Conservation (phyloP, 345 rosid genomes). For the Arabidopsis suecica region DNA sequence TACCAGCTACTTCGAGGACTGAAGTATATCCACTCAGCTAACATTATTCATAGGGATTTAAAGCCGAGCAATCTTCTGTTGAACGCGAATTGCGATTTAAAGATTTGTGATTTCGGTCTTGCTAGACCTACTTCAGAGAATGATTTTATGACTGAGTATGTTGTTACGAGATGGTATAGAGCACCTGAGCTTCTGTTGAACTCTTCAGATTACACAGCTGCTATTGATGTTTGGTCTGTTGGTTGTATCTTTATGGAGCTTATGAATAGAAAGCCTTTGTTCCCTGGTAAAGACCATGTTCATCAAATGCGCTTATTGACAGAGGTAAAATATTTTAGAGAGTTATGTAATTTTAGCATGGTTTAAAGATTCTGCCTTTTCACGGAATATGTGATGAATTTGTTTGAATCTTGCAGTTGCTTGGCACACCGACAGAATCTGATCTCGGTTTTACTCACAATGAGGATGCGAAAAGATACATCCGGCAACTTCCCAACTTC, state of each 20-base stretch:
- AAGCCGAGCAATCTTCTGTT: constrained; percentile 92
- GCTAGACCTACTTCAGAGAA: constrained; percentile 91
- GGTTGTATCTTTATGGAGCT: constrained; percentile 99
- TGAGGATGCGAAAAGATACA: constrained; percentile 89
- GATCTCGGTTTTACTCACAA: constrained; percentile 87
- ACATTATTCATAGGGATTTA: constrained; percentile 90
- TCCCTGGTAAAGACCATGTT: constrained; percentile 93
- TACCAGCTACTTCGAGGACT: constrained; percentile 95
- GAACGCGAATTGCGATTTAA: constrained; percentile 91
- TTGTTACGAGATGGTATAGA: constrained; percentile 97
- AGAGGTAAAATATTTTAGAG: constrained; percentile 61
- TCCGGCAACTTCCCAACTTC: constrained; percentile 66
- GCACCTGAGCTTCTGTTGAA: constrained; percentile 94
- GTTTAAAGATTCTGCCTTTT: constrained; percentile 4
- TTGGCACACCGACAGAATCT: constrained; percentile 88
- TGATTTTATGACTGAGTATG: constrained; percentile 98
- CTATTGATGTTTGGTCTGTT: constrained; percentile 99
- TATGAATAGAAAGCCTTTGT: constrained; percentile 88
- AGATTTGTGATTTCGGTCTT: constrained; percentile 94
- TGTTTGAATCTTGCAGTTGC: constrained; percentile 64
- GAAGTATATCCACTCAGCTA: constrained; percentile 95
- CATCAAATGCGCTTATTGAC: constrained; percentile 94
- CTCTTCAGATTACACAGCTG: constrained; percentile 87
- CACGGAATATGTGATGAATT: constrained; percentile 23
- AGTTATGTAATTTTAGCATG: not conserved